Evolutionary conservation across 139 green algal genomes (phyloP).

Genomic region (Pleodorina starrii): DNA sequence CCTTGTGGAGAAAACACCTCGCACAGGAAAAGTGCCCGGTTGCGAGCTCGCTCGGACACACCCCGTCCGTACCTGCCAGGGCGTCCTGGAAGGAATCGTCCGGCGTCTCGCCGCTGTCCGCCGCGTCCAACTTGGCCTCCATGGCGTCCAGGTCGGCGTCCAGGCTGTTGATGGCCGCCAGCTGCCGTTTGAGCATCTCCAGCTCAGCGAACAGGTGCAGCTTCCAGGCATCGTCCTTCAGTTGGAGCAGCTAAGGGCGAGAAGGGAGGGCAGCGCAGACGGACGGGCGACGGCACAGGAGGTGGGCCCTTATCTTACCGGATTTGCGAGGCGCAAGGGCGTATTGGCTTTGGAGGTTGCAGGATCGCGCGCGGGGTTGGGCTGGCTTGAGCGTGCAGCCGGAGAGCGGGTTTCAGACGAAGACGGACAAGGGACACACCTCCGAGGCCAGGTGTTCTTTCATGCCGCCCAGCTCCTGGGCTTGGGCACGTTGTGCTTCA

Average conservation of each 20-base stretch:
- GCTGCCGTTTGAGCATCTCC: slow-evolving; percentile 59
- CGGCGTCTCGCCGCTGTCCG: slow-evolving; percentile 3
- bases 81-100: background rate
- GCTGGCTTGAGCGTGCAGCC: too few relatives aligned
- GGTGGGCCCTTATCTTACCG: too few relatives aligned
- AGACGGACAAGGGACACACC: too few relatives aligned
- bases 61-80: background rate
- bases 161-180: slow-evolving; percentile 53
- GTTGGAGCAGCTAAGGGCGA: slow-evolving; percentile 50
- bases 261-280: too few relatives aligned
- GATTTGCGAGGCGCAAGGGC: too few relatives aligned
- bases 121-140: slow-evolving; percentile 55
- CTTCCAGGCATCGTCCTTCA: slow-evolving; percentile 61
- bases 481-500: slow-evolving; percentile 37
- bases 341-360: too few relatives aligned
- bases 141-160: slow-evolving; percentile 56
- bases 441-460: slow-evolving; percentile 54
- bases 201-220: slow-evolving; percentile 61
- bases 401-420: too few relatives aligned
- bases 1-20: too few relatives aligned
- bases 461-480: slow-evolving; percentile 51
- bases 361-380: too few relatives aligned
- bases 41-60: too few relatives aligned
- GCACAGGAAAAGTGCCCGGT: too few relatives aligned
- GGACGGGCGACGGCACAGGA: too few relatives aligned